Evolutionary conservation across 1,284 basidiomycete genomes (phyloP).

Genomic region (Cutaneotrichosporon cutaneum): DNA sequence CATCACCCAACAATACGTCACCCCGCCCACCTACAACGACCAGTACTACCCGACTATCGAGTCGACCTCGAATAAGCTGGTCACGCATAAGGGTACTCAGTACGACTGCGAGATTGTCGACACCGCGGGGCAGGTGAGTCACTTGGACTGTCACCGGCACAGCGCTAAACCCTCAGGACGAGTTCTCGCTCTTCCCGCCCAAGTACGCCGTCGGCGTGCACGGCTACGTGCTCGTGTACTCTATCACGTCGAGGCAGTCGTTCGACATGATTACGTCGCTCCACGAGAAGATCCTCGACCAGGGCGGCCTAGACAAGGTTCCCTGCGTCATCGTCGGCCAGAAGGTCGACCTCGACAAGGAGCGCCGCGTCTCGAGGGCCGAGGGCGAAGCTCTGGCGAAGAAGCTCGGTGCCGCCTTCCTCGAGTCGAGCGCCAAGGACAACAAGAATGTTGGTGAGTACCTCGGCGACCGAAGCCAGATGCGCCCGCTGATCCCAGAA

Average conservation of each 20-base stretch:
- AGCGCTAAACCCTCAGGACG: conserved; percentile 61
- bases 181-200: conserved; percentile 77
- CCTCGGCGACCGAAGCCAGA: background rate
- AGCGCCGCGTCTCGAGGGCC: conserved; percentile 65
- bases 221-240: conserved; percentile 89
- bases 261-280: conserved; percentile 97
- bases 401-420: conserved; percentile 70
- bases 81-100: conserved; percentile 78
- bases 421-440: conserved; percentile 86
- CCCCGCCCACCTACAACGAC: conserved; percentile 67
- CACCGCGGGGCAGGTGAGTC: conserved; percentile 75
- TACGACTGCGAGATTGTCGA: conserved; percentile 98
- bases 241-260: conserved; percentile 83
- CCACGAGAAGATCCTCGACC: conserved; percentile 96
- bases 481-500: conserved; percentile 55
- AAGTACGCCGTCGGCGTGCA: conserved; percentile 81
- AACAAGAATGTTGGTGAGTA: conserved; percentile 84
- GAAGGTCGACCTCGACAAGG: conserved; percentile 76
- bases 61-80: conserved; percentile 77
- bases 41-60: conserved; percentile 96
- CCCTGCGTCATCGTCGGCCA: conserved; percentile 97
- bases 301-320: conserved; percentile 82
- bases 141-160: conserved; percentile 8
- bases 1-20: conserved; percentile 70
- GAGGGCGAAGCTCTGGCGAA: conserved; percentile 77